These are phyloP conservation scores for Sugiyamaella neomexicana DNA, from an alignment of 1,139 yeast species.

Conservation along the genomic window DNA sequence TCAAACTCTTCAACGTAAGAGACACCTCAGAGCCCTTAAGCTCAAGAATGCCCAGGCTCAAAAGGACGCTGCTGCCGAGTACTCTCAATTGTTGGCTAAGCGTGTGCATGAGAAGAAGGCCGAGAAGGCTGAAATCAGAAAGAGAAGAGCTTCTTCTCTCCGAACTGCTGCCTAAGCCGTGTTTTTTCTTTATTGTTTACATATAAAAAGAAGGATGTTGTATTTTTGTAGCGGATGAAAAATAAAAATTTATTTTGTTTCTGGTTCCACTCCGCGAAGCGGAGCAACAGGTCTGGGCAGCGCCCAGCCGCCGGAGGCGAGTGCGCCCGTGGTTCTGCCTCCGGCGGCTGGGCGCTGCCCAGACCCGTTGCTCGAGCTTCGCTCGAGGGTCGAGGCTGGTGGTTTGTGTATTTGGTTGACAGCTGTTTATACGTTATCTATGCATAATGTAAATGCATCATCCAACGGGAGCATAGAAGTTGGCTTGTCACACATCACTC, in stretches of 20 bases:
- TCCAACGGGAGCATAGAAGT: too few species aligned
- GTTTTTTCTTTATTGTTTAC: too few species aligned
- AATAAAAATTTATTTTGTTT: conserved; percentile 8
- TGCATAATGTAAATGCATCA: too few species aligned
- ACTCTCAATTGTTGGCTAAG: conserved; percentile 97
- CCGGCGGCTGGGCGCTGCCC: too few species aligned
- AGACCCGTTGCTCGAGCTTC: too few species aligned
- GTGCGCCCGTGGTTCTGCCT: too few species aligned
- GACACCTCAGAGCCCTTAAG: conserved; percentile 93
- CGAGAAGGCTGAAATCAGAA: conserved; percentile 95
- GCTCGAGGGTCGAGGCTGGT: too few species aligned
- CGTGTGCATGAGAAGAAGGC: conserved; percentile 98
- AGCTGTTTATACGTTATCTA: too few species aligned
- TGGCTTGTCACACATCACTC: too few species aligned
- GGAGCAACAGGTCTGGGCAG: too few species aligned
- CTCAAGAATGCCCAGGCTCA: conserved; percentile 96
- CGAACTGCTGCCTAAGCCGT: conserved; percentile 17
- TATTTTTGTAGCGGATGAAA: conserved; percentile 9
- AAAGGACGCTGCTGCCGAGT: conserved; percentile 99
- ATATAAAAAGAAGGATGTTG: conserved; percentile 1
- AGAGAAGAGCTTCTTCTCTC: conserved; percentile 99
- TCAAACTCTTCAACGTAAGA: conserved; percentile 98
- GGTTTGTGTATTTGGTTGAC: too few species aligned
- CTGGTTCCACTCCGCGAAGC: background rate
- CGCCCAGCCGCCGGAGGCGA: too few species aligned